phyloP scores from a whole-genome alignment of 331 rosid species.

The Acacia pycnantha region DNA sequence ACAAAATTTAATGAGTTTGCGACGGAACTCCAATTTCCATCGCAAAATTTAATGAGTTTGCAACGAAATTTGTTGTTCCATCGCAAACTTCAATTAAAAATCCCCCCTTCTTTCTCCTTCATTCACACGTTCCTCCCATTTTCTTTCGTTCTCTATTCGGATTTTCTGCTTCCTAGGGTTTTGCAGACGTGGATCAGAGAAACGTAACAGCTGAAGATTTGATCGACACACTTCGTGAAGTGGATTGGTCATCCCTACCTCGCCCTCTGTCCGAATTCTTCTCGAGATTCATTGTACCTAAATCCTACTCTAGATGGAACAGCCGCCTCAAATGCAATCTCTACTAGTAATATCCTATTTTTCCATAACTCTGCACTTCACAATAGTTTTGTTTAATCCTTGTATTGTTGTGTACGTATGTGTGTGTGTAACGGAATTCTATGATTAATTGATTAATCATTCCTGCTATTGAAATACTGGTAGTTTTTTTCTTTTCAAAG shows the following conservation, averaged over 20 bases:
- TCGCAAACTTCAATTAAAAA: no score
- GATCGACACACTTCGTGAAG: conserved; percentile 94
- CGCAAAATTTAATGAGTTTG: rapidly evolving
- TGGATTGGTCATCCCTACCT: conserved; percentile 98
- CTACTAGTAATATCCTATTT: conserved; percentile 61
- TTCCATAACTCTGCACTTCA: background rate
- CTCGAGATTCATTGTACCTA: conserved; percentile 66
- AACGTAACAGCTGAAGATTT: conserved; percentile 97
- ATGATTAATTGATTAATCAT: background rate
- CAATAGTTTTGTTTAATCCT: background rate
- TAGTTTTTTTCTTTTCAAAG: background rate
- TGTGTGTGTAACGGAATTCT: background rate
- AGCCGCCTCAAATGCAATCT: conserved; percentile 98
- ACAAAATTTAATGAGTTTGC: no score
- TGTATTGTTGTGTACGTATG: no score
- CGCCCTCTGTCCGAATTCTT: conserved; percentile 92
- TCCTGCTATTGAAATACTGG: background rate
- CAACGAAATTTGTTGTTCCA: no score
- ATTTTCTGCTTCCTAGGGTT: conserved; percentile 31
- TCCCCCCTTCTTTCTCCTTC: no score
- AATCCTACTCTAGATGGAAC: conserved; percentile 74
- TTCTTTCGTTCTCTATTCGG: background rate
- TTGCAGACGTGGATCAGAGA: conserved; percentile 80
- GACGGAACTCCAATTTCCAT: no score
- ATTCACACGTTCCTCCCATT: background rate